These are phyloP conservation scores for Tolypocladium ophioglossoides DNA, from an alignment of 2,329 filamentous ascomycete genomes.

Conservation along the genomic window DNA sequence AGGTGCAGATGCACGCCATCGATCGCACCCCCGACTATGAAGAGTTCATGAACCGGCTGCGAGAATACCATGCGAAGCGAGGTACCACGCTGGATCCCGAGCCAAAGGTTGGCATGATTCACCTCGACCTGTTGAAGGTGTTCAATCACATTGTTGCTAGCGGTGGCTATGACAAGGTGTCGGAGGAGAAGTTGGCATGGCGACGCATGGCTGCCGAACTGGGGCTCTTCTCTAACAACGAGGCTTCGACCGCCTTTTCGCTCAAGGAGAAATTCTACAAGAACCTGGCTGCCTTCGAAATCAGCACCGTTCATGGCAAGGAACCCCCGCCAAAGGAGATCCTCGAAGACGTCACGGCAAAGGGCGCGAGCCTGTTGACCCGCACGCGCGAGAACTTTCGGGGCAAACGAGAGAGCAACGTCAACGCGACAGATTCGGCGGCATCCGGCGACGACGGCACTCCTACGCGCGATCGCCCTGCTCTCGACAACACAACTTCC, in stretches of 20 bases:
- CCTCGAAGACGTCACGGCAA: constrained; percentile 76
- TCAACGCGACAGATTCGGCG: constrained; percentile 45
- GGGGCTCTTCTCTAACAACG: constrained; percentile 62
- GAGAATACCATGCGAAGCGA: constrained; percentile 65
- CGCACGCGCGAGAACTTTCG: constrained; percentile 70
- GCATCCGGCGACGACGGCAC: constrained; percentile 51
- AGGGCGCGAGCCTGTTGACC: constrained; percentile 68
- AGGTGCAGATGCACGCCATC: constrained; percentile 33
- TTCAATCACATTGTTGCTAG: constrained; percentile 67
- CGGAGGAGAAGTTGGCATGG: constrained; percentile 78
- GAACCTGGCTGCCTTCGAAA: constrained; percentile 80
- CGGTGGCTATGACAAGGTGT: constrained; percentile 81
- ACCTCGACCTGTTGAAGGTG: constrained; percentile 67
- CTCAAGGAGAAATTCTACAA: constrained; percentile 87
- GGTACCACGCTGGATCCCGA: constrained; percentile 71
- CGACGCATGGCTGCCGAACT: constrained; percentile 68
- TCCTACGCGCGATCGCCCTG: constrained; percentile 41
- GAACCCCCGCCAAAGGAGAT: constrained; percentile 84
- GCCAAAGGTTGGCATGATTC: constrained; percentile 67
- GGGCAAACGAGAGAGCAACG: constrained; percentile 34
- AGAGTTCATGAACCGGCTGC: constrained; percentile 65
- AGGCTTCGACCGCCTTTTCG: constrained; percentile 74
- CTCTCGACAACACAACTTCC: constrained; percentile 37
- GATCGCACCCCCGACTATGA: constrained; percentile 61
- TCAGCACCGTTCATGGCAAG: constrained; percentile 63